Percentiles rank a stretch among this genome's conserved stretches.
These are phyloP conservation scores for Piper betle DNA, from an alignment of 164 flowering plant genomes.

Conservation along the genomic window DNA sequence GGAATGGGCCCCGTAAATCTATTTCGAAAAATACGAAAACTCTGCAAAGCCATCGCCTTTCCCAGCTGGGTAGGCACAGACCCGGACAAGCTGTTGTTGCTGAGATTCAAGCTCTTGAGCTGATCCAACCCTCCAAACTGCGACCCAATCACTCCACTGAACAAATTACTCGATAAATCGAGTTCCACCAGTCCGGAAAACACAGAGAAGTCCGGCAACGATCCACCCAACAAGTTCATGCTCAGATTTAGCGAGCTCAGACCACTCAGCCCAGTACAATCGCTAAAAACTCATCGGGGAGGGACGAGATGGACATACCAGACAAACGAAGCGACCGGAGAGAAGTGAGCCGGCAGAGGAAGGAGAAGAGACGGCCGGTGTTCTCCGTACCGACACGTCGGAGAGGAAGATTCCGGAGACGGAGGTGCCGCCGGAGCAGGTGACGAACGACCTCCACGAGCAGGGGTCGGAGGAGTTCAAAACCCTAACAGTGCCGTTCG, in stretches of 20 bases:
- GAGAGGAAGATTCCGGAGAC: conserved; percentile 26
- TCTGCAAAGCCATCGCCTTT: conserved; percentile 23
- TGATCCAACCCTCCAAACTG: conserved; percentile 32
- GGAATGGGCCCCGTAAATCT: conserved; percentile 23
- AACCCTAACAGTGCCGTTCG: conserved; percentile 5
- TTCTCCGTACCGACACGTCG: conserved; percentile 17
- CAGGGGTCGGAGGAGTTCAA: conserved; percentile 27
- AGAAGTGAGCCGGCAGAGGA: conserved; percentile 32
- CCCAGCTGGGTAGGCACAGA: conserved; percentile 36
- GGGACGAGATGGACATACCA: conserved; percentile 22
- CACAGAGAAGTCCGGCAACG: conserved; percentile 33
- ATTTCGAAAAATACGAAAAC: conserved; percentile 29
- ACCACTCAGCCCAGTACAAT: conserved; percentile 32
- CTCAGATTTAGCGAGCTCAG: conserved; percentile 41
- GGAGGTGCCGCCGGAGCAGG: conserved; percentile 22
- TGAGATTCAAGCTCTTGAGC: conserved; percentile 33
- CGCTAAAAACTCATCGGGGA: conserved; percentile 28
- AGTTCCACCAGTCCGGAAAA: conserved; percentile 34
- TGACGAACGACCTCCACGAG: conserved; percentile 31
- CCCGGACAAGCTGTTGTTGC: conserved; percentile 23
- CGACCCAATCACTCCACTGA: conserved; percentile 30
- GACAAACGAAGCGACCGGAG: conserved; percentile 46
- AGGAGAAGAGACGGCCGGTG: conserved; percentile 18
- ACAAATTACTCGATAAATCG: conserved; percentile 40
- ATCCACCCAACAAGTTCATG: conserved; percentile 25